These are phyloP conservation scores for Dendrobium huoshanense DNA, from an alignment of 106 monocot species.

Conservation along the genomic window DNA sequence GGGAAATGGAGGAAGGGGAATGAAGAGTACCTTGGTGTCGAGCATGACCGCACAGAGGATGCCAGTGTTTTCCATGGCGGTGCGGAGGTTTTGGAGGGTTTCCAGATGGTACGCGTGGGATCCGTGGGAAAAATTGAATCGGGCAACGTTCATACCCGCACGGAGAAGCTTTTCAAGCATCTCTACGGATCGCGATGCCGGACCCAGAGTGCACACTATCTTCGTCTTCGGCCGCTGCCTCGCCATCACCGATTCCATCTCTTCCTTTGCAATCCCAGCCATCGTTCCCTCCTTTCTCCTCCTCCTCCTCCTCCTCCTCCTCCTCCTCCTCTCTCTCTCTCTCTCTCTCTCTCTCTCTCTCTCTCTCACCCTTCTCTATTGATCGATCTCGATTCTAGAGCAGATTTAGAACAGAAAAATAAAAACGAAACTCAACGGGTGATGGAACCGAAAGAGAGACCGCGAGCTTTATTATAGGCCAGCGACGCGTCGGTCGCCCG, in stretches of 20 bases:
- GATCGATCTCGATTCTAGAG: not conserved
- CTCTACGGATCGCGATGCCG: constrained; percentile 48
- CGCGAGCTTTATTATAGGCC: not conserved
- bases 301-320: too few relatives aligned
- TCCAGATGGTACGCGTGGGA: constrained; percentile 53
- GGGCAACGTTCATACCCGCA: constrained; percentile 52
- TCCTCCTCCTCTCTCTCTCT: not conserved
- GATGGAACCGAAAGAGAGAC: too few relatives aligned
- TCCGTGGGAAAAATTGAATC: constrained; percentile 61
- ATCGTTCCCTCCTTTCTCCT: not conserved
- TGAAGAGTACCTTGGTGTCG: constrained; percentile 20
- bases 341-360: not conserved
- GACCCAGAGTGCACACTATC: constrained; percentile 64
- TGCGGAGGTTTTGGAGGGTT: constrained; percentile 18
- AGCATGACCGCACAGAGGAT: constrained; percentile 23
- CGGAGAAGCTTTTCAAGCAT: constrained; percentile 40
- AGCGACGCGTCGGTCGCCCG: too few relatives aligned
- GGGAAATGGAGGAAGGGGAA: not conserved
- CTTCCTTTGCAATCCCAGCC: not conserved
- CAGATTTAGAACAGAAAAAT: not conserved
- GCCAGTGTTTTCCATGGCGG: constrained; percentile 19
- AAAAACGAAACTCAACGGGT: not conserved
- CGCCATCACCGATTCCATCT: not conserved
- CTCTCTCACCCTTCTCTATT: not conserved
- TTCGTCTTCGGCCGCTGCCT: constrained; percentile 37